Base-by-base conservation (phyloP, 371 early-diverging fungal genomes). In the Haplosporangium sp. region DNA sequence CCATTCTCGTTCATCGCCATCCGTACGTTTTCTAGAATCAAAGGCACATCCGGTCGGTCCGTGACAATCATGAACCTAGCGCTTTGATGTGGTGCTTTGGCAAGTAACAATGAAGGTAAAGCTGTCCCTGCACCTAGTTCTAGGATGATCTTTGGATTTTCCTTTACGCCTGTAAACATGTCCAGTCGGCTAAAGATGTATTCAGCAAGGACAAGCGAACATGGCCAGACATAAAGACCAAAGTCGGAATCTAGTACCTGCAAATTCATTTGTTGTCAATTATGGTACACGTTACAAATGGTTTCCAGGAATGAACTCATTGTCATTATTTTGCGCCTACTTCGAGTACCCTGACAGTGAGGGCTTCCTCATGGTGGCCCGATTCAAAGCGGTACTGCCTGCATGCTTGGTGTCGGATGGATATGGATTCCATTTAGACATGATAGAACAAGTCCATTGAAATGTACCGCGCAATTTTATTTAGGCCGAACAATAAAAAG, bases 201-300 rank as follows among this genome's bases (percentile, higher is more conserved):
- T 18, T 86, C 86, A 5, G 82, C 81, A 65, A 89, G 71, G 2
- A 87, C 84, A 0, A 89, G 59, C 1, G 89, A 76, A 8, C 86
- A 86, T 0, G 89, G 89, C 89, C 89, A 89, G 48, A 86, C 75
- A 62, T 87, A 89, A 40, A 83, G 82, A 36, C 87, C 89, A 68
- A 85, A 89, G 18, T 85, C 82, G 14, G 86, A 71, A 61, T 88
- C 85, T 9, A 88, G 68, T 5, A 84, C 59, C 87, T 87, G 38
- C 42, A 59, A 50, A 61, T 14, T 38, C 12, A 16, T 13, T 29
- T 6, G 23, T 43, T 14, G 36, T n/a, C 8, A 21, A 43, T 20
- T 6, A n/a, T 21, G 21, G n/a, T 21, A 14, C 23, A 8, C 7
- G 40, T 14, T 6, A 42, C 38, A 9, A 50, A 12, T n/a, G 46